Evolutionary conservation across 176 grass and related monocot species (phyloP).

Genomic region (Otatea glauca): DNA sequence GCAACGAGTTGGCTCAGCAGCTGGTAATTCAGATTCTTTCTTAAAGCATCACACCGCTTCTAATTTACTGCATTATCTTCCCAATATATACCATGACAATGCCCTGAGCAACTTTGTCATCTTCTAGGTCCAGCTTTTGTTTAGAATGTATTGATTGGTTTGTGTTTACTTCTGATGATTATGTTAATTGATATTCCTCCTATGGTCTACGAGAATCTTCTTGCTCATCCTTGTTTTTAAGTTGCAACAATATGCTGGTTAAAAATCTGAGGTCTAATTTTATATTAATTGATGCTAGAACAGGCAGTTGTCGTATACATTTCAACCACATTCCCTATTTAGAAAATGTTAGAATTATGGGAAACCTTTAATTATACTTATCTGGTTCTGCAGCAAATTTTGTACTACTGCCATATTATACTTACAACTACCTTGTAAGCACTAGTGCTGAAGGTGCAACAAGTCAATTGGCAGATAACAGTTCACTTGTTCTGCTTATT

Average conservation of each 20-base stretch:
- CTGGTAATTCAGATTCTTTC: conserved; percentile 66
- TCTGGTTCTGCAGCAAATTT: conserved; percentile 88
- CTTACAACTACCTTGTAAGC: conserved; percentile 86
- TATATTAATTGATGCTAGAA: background rate
- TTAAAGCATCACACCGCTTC: conserved; percentile 21
- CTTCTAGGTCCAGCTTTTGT: conserved; percentile 18
- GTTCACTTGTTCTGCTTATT: conserved; percentile 85
- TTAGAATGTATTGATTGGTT: conserved; percentile 16
- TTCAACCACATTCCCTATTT: conserved; percentile 20
- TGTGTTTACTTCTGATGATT: conserved; percentile 16
- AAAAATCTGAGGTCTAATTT: conserved; percentile 9
- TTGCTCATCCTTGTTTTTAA: background rate
- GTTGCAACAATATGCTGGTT: conserved; percentile 23
- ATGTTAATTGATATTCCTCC: background rate
- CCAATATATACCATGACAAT: conserved; percentile 10
- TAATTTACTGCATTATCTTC: conserved; percentile 30
- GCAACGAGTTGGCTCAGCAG: conserved; percentile 88
- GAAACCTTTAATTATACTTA: conserved; percentile 21
- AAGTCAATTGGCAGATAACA: conserved; percentile 86
- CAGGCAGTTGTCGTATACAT: conserved; percentile 17
- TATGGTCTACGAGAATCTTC: background rate
- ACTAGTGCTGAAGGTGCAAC: conserved; percentile 62
- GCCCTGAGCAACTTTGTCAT: background rate
- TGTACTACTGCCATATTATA: conserved; percentile 91
- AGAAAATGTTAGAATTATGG: background rate